Percentiles rank a stretch among this genome's conserved stretches.
These are phyloP conservation scores for Inonotus obliquus DNA, from an alignment of 1,284 basidiomycete species.

Conservation along the genomic window DNA sequence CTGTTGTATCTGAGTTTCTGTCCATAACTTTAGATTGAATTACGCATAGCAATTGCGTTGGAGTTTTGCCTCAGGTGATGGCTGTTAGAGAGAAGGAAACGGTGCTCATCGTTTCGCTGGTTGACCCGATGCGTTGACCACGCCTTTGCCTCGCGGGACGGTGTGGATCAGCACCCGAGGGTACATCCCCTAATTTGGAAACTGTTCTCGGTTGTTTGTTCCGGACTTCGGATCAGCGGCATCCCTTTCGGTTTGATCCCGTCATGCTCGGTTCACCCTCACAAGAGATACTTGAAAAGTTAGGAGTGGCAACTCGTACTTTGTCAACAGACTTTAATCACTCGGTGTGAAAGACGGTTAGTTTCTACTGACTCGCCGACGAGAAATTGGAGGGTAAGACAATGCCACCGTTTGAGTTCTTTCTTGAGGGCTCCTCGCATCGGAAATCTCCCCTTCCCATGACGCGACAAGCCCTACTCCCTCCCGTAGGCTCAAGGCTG, in stretches of 20 bases:
- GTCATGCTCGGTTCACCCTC: not conserved
- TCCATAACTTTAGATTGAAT: slow-evolving; percentile 2
- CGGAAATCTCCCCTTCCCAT: not conserved
- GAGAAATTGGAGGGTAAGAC: too few relatives aligned
- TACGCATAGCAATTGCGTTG: not conserved
- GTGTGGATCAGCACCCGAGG: not conserved
- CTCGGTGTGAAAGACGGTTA: too few relatives aligned
- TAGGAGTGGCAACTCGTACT: not conserved
- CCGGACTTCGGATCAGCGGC: not conserved
- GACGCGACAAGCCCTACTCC: not conserved
- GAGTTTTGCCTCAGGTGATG: not conserved
- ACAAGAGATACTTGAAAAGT: not conserved
- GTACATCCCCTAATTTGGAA: not conserved
- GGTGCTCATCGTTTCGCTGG: slow-evolving; percentile 1
- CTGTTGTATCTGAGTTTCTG: slow-evolving; percentile 33
- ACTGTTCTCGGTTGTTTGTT: not conserved
- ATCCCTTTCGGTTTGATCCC: not conserved
- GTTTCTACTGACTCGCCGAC: too few relatives aligned
- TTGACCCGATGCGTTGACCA: not conserved
- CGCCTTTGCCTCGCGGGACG: slow-evolving; percentile 8
- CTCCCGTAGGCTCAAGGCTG: not conserved
- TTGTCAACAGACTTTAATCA: too few relatives aligned
- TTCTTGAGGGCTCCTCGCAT: not conserved
- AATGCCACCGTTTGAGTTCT: too few relatives aligned
- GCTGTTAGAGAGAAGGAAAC: not conserved